A percentile compares a stretch with the other conserved stretches of the same genome.
Conservation (phyloP, 2,329 filamentous ascomycete species). For the Chrysoporthe cubensis region DNA sequence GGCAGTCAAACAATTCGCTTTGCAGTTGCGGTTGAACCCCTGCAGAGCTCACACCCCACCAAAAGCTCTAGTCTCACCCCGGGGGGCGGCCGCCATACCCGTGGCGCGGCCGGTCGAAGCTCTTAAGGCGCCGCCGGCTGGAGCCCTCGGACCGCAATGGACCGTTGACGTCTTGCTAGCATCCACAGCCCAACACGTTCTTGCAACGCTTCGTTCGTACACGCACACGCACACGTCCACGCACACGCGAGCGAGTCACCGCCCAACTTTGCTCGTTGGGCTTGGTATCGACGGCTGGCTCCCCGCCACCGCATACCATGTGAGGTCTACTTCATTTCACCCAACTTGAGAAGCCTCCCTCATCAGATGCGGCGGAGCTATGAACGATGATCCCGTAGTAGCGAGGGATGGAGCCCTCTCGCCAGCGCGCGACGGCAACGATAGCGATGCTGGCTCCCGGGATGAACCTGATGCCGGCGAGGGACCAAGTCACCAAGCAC, state of each 20-base stretch:
- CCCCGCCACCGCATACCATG: conserved; percentile 23
- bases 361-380: conserved; percentile 47
- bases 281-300: background rate
- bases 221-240: background rate
- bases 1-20: conserved; percentile 20
- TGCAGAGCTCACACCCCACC: background rate
- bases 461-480: conserved; percentile 15
- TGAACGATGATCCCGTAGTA: conserved; percentile 49
- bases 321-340: conserved; percentile 19
- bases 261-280: background rate
- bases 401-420: conserved; percentile 45
- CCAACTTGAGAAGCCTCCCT: conserved; percentile 33
- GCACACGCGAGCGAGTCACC: background rate
- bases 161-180: conserved; percentile 6
- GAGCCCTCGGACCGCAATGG: background rate
- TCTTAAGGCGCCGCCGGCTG: background rate
- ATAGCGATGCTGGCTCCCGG: conserved; percentile 15
- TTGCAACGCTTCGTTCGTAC: background rate
- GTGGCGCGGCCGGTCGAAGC: background rate
- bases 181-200: background rate
- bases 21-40: conserved; percentile 1
- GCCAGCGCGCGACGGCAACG: conserved; percentile 28
- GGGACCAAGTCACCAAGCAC: conserved; percentile 20
- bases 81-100: background rate
- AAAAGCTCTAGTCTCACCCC: background rate